Evolutionary conservation across 495 filamentous ascomycete species (phyloP).

Genomic region (Viridothelium virens): DNA sequence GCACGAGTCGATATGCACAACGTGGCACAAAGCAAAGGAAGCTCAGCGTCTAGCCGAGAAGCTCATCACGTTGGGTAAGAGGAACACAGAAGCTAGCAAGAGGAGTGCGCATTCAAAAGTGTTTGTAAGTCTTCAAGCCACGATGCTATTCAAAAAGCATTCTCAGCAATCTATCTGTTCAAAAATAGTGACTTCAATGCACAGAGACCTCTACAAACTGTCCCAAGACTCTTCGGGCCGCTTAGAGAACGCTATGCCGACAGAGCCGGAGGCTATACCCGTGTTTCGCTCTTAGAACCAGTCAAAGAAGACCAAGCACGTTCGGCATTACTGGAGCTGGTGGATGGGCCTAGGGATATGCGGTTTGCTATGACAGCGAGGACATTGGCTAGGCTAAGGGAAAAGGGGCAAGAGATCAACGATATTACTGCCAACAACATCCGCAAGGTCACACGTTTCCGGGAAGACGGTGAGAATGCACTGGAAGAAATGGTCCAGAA

Average conservation of each 20-base stretch:
- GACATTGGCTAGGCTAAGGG: slow-evolving; percentile 58
- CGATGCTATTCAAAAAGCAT: slow-evolving; percentile 2
- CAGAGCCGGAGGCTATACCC: slow-evolving; percentile 90
- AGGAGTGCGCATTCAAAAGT: slow-evolving; percentile 63
- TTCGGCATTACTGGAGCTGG: slow-evolving; percentile 88
- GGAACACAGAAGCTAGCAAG: slow-evolving; percentile 69
- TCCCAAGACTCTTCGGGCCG: slow-evolving; percentile 83
- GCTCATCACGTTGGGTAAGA: slow-evolving; percentile 86
- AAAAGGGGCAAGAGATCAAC: slow-evolving; percentile 44
- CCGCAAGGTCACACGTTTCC: slow-evolving; percentile 73
- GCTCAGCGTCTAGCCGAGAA: slow-evolving; percentile 87
- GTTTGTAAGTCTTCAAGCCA: slow-evolving; percentile 54
- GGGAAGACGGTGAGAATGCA: slow-evolving; percentile 55
- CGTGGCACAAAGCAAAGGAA: slow-evolving; percentile 95
- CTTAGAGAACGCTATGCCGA: slow-evolving; percentile 69
- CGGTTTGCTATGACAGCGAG: slow-evolving; percentile 87
- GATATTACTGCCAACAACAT: slow-evolving; percentile 71
- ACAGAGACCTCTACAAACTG: slow-evolving; percentile 54
- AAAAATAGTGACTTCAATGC: background rate
- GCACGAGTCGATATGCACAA: slow-evolving; percentile 87
- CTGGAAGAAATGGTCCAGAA: slow-evolving; percentile 65
- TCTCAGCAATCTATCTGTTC: background rate
- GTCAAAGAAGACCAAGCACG: slow-evolving; percentile 67
- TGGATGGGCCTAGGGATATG: slow-evolving; percentile 92
- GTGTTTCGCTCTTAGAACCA: slow-evolving; percentile 79